Evolutionary conservation across 371 early-diverging fungal species (phyloP), one percentile per base, ranked within the genome.

Genomic region (Mucor sp.): DNA sequence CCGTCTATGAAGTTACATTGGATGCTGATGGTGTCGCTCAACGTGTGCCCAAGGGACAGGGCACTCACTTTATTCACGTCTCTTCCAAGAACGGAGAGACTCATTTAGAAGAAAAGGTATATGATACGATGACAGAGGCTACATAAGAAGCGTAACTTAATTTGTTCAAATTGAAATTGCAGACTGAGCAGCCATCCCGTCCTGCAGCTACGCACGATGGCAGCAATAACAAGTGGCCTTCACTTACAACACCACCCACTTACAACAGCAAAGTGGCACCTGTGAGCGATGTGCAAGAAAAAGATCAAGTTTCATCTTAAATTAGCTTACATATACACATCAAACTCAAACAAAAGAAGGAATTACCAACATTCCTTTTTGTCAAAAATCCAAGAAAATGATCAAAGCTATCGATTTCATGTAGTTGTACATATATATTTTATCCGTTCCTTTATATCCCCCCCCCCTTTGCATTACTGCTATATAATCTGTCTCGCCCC

Each of bases 21-120:
- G 83, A 83, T 71, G 63, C 69, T 4, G 60, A 78, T 30, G 83
- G 83, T 32, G 76, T 83, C 2, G 83, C 83, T 32, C 79, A 75
- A 15, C 75, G 79, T 44, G 83, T 83, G 23, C 76, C 77, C 4
- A 68, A 74, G 43, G 83, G 83, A 6, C 72, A 80, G 68, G 83
- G 83, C 12, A 83, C 83, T 14, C 83, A 83, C 60, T 69, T 72
- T 25, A 83, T 83, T 44, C 74, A 78, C 62, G 71, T 80, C 25
- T 78, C 80, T 43, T 60, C 71, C 11, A 68, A 72, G 15, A 72
- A 74, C 19, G 41, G 41, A 41, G 80, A 82, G 58, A 82, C 80
- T 35, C 68, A 66, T 30, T 58, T 76, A 28, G 74, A 76, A 68
- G 74, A 76, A 62, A 76, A 76, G 76, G 76, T 76, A 76, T 8